Conservation (phyloP, 2,329 filamentous ascomycete species). For the Epichloe sp. region DNA sequence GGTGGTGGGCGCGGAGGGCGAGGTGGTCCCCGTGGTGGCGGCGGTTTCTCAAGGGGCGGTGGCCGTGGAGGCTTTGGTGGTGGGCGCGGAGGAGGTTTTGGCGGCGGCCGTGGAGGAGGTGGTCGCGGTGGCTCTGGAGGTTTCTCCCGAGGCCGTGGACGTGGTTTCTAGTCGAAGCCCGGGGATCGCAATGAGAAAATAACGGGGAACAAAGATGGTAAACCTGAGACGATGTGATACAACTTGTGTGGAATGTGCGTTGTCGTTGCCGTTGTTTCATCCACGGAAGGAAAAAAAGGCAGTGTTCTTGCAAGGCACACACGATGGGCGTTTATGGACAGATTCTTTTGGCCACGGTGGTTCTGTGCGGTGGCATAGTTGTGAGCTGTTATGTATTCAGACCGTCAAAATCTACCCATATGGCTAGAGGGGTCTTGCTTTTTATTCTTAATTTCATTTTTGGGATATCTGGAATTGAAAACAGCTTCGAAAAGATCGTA, state of each 20-base stretch:
- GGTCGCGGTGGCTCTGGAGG: slow-evolving; percentile 17
- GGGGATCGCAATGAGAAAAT: slow-evolving; percentile 10
- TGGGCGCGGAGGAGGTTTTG: slow-evolving; percentile 1
- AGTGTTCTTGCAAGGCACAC: slow-evolving; percentile 1
- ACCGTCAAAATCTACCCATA: slow-evolving; percentile 1
- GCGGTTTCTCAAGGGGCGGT: slow-evolving; percentile 21
- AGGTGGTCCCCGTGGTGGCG: slow-evolving; percentile 14
- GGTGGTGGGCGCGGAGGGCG: slow-evolving; percentile 8
- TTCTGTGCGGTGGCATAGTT: slow-evolving; percentile 1
- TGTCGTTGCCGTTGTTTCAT: not conserved
- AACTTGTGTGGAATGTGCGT: not conserved
- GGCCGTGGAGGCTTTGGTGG: slow-evolving; percentile 17
- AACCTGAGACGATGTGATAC: not conserved
- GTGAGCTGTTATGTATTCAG: not conserved
- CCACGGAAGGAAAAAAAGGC: not conserved
- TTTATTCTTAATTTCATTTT: not conserved
- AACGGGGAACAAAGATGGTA: not conserved
- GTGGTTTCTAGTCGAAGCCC: slow-evolving; percentile 19
- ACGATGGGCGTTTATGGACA: slow-evolving; percentile 6
- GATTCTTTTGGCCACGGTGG: slow-evolving; percentile 4
- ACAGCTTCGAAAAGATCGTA: not conserved
- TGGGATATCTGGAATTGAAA: slow-evolving; percentile 4
- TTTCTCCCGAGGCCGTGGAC: slow-evolving; percentile 27
- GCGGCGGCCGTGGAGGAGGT: slow-evolving; percentile 11
- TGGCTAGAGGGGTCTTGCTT: not conserved